Conservation (phyloP, 495 filamentous ascomycete species). For the Lasiosphaeria ovina region DNA sequence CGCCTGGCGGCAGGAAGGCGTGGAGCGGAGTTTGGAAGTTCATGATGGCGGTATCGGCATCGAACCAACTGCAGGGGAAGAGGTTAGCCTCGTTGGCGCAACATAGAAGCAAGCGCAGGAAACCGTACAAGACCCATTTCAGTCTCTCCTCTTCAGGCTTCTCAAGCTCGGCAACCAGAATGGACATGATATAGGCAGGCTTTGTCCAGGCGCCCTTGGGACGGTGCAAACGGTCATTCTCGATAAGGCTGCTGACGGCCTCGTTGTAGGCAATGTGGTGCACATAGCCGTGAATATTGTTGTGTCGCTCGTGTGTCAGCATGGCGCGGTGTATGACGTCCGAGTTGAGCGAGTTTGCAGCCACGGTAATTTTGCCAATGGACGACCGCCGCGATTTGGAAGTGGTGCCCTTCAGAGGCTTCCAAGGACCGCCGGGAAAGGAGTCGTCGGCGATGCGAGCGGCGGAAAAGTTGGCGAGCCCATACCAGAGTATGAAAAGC, state of each 20-base stretch:
- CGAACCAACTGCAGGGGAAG: constrained; percentile 43
- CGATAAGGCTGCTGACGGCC: constrained; percentile 26
- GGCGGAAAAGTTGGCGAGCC: constrained; percentile 15
- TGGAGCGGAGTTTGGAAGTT: constrained; percentile 53
- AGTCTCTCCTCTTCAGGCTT: constrained; percentile 48
- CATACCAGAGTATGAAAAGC: constrained; percentile 16
- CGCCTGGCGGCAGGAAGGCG: constrained; percentile 49
- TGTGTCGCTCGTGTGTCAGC: constrained; percentile 23
- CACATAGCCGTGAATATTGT: constrained; percentile 24
- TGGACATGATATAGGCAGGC: constrained; percentile 46
- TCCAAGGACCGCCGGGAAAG: neutral
- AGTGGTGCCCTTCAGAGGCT: neutral
- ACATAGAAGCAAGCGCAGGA: neutral
- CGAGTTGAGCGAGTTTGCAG: constrained; percentile 25
- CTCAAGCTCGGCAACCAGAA: constrained; percentile 48
- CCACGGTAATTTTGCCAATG: constrained; percentile 27
- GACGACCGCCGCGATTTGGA: constrained; percentile 3
- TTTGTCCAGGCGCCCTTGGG: constrained; percentile 44
- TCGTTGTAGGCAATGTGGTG: constrained; percentile 24
- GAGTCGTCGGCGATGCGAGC: constrained; percentile 12
- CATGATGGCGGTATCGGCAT: constrained; percentile 52
- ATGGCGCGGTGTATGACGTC: constrained; percentile 26
- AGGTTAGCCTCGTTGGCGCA: constrained; percentile 1
- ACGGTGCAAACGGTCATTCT: constrained; percentile 21
- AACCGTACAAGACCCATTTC: constrained; percentile 51